phyloP scores from a whole-genome alignment of 2,329 filamentous ascomycete genomes.

The Grosmannia huntii region DNA sequence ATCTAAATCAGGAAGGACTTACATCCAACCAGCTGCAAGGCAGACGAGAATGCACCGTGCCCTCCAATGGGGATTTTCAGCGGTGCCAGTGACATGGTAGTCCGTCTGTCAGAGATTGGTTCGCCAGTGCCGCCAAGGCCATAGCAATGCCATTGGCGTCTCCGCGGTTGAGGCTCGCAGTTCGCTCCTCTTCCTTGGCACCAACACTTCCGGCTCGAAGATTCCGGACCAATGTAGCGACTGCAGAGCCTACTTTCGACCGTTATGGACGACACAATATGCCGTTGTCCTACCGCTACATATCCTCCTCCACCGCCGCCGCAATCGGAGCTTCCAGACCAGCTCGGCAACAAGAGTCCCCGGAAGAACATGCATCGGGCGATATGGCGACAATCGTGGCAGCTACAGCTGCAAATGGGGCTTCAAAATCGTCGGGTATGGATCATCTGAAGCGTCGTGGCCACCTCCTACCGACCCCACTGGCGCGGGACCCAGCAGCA shows the following conservation, averaged over 20 bases:
- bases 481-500: neutral
- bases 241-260: neutral
- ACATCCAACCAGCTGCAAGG: neutral
- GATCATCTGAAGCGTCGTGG: slow-evolving; percentile 9
- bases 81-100: slow-evolving; percentile 6
- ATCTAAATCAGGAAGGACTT: neutral
- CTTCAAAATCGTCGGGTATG: neutral
- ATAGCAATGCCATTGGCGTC: slow-evolving; percentile 12
- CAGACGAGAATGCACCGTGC: neutral
- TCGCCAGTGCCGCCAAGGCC: slow-evolving; percentile 6
- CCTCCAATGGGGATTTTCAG: neutral
- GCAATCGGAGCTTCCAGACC: neutral
- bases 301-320: neutral
- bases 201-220: neutral
- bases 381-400: neutral
- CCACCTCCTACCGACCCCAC: neutral
- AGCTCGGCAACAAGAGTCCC: neutral
- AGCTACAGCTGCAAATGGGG: neutral
- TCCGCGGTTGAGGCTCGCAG: slow-evolving; percentile 5
- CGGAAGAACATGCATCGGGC: neutral
- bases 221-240: neutral
- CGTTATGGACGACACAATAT: neutral
- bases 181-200: neutral
- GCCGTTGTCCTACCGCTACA: neutral
- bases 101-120: neutral